Conservation (phyloP, 2,329 filamentous ascomycete species). For the Cytospora schulzeri region DNA sequence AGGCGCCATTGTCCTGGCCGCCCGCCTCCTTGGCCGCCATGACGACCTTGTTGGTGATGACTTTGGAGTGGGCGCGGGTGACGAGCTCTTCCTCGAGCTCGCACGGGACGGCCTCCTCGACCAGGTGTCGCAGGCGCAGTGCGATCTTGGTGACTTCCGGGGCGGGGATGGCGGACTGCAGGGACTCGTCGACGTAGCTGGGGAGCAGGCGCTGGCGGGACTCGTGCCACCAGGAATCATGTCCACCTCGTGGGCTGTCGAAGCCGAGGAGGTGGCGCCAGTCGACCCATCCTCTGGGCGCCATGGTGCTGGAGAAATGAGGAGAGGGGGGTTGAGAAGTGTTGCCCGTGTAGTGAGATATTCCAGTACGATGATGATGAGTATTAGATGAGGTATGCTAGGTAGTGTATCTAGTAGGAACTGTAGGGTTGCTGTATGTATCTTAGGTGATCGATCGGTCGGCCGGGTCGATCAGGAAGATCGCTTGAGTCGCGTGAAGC, state of each 20-base stretch:
- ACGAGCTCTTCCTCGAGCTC: conserved; percentile 79
- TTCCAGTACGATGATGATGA: neutral
- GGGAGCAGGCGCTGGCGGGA: conserved; percentile 61
- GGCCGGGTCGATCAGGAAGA: neutral
- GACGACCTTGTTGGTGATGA: conserved; percentile 82
- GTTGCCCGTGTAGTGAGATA: neutral
- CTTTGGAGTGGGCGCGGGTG: conserved; percentile 77
- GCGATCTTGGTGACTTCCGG: conserved; percentile 86
- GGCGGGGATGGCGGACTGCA: conserved; percentile 70
- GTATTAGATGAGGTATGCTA: neutral
- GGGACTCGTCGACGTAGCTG: conserved; percentile 56
- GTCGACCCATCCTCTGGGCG: conserved; percentile 27
- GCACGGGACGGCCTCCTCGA: conserved; percentile 87
- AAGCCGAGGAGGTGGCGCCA: conserved; percentile 40
- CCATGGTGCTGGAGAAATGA: conserved; percentile 11
- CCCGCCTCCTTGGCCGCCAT: conserved; percentile 81
- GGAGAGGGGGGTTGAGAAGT: neutral
- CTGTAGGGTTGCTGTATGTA: neutral
- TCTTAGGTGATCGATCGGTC: neutral
- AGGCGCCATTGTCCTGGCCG: conserved; percentile 70
- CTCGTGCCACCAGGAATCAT: conserved; percentile 44
- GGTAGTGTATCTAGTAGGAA: neutral
- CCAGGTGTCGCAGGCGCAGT: conserved; percentile 84
- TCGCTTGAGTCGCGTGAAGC: neutral
- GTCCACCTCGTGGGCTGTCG: conserved; percentile 36